phyloP scores from a whole-genome alignment of 2,329 filamentous ascomycete genomes.

The Ophidiomyces ophidiicola region DNA sequence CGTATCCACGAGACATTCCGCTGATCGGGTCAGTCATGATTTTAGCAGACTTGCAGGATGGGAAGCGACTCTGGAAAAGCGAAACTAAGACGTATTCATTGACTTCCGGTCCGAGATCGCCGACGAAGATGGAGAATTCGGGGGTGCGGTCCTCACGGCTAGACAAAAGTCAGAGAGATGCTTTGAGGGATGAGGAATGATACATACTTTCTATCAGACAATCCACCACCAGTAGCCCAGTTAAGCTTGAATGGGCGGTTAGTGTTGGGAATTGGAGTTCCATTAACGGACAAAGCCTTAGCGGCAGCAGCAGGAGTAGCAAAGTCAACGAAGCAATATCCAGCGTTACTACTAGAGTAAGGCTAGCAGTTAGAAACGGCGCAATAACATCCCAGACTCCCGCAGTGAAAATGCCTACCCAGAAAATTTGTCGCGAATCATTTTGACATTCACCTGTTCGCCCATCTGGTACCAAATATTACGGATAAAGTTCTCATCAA shows the following conservation, averaged over 20 bases:
- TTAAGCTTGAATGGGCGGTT: constrained; percentile 95
- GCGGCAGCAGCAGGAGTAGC: constrained; percentile 66
- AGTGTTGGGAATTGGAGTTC: constrained; percentile 81
- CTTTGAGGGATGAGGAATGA: not conserved
- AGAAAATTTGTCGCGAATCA: constrained; percentile 98
- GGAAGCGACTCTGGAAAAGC: constrained; percentile 91
- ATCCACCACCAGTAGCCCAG: constrained; percentile 93
- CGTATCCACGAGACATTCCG: constrained; percentile 93
- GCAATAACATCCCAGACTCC: constrained; percentile 7
- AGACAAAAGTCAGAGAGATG: constrained; percentile 14
- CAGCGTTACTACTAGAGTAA: constrained; percentile 64
- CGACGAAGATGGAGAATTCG: constrained; percentile 95
- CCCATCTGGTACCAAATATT: constrained; percentile 88
- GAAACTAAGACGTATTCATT: constrained; percentile 97
- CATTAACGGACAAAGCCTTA: constrained; percentile 85
- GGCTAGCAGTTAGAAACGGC: constrained; percentile 12
- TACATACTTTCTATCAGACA: constrained; percentile 74
- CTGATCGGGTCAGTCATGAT: constrained; percentile 99
- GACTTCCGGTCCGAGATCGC: constrained; percentile 92
- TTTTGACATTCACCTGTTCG: constrained; percentile 95
- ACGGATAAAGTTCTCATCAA: constrained; percentile 97
- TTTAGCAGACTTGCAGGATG: constrained; percentile 97
- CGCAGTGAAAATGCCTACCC: constrained; percentile 52
- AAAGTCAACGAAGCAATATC: constrained; percentile 98
- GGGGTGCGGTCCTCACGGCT: constrained; percentile 85